A percentile compares a stretch with the other conserved stretches of the same genome.
These are phyloP conservation scores for Gremmenia infestans DNA, from an alignment of 2,329 filamentous ascomycete species.

Conservation along the genomic window DNA sequence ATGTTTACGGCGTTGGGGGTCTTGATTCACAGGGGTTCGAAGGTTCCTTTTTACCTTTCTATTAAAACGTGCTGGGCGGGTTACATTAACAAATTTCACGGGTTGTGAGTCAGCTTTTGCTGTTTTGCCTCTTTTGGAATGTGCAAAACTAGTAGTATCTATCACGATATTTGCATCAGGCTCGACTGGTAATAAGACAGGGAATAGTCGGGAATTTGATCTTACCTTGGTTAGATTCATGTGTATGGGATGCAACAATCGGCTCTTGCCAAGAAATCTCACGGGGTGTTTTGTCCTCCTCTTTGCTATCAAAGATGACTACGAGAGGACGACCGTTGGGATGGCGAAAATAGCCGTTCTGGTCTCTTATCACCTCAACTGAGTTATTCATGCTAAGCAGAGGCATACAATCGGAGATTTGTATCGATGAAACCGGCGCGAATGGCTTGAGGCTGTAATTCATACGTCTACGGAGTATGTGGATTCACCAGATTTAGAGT, in stretches of 20 bases:
- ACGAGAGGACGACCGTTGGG: slow-evolving; percentile 1
- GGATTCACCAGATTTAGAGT: no score
- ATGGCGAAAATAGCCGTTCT: slow-evolving; percentile 5
- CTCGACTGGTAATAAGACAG: background rate
- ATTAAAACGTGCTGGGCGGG: background rate
- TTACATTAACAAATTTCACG: background rate
- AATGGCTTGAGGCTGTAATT: no score
- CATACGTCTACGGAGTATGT: no score
- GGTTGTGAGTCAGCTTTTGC: background rate
- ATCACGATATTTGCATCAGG: background rate
- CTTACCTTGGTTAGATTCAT: background rate
- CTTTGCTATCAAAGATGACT: slow-evolving; percentile 5
- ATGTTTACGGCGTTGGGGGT: background rate
- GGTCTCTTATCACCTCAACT: background rate
- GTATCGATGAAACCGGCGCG: no score
- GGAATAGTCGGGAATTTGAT: background rate
- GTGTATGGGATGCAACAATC: background rate
- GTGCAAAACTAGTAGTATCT: background rate
- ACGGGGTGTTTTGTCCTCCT: background rate
- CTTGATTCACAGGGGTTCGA: background rate
- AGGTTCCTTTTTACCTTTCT: background rate
- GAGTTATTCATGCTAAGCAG: background rate
- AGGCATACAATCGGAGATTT: background rate
- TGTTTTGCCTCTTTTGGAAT: background rate
- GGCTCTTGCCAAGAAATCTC: slow-evolving; percentile 5